Evolutionary conservation across 805 yeast genomes (phyloP).

Genomic region (Saturnispora galanensis): DNA sequence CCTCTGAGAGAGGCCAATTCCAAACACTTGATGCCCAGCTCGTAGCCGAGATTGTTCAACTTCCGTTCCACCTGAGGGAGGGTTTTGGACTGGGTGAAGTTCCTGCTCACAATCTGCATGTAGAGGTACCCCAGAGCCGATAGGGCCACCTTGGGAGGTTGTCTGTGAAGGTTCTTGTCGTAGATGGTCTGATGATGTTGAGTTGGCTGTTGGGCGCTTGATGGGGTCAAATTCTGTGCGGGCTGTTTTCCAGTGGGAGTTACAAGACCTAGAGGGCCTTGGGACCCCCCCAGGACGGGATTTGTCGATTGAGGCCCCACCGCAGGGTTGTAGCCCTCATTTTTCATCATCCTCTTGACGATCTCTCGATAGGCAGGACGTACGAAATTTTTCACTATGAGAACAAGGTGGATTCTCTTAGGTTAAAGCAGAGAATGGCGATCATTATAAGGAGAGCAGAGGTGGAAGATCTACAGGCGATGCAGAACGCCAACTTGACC

Average conservation of each 20-base stretch:
- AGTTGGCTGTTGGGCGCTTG: not conserved
- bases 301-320: constrained; percentile 2
- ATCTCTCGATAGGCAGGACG: not conserved
- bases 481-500: constrained; percentile 89
- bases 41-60: constrained; percentile 66
- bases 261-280: not conserved
- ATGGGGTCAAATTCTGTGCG: too few species aligned
- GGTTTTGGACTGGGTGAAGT: constrained; percentile 52
- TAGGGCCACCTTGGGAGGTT: constrained; percentile 56
- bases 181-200: not conserved
- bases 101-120: constrained; percentile 58
- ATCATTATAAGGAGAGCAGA: constrained; percentile 85
- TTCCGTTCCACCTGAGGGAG: constrained; percentile 52
- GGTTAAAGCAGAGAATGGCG: constrained; percentile 18
- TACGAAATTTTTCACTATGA: not conserved
- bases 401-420: too few species aligned
- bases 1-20: constrained; percentile 64
- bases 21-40: constrained; percentile 60
- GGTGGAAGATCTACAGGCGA: constrained; percentile 77
- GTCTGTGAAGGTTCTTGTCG: constrained; percentile 45
- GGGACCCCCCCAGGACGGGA: not conserved
- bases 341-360: not conserved
- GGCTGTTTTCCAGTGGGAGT: too few species aligned
- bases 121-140: constrained; percentile 62
- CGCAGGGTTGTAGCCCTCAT: not conserved